These are phyloP conservation scores for Sparassis latifolia DNA, from an alignment of 1,284 basidiomycete species.

Conservation along the genomic window DNA sequence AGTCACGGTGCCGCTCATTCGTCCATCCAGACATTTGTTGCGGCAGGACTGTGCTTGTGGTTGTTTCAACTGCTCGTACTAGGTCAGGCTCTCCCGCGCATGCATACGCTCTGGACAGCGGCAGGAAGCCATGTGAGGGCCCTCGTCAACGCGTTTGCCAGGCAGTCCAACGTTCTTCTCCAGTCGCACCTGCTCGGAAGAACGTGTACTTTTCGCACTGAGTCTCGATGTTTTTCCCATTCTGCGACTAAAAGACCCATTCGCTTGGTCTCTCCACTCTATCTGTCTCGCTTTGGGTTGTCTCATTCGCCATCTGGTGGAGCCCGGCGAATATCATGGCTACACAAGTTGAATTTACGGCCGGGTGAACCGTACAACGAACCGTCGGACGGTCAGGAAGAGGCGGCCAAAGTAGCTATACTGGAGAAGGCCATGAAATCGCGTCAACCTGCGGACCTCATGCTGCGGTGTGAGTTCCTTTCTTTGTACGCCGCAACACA, in stretches of 20 bases:
- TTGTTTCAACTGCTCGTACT: neutral
- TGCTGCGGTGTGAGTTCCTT: conserved; percentile 65
- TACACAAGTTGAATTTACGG: conserved; percentile 17
- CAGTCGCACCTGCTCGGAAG: conserved; percentile 9
- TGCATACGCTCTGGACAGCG: conserved; percentile 38
- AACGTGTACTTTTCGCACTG: conserved; percentile 11
- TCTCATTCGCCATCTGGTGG: neutral
- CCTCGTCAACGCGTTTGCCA: conserved; percentile 9
- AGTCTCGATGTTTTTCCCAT: conserved; percentile 1
- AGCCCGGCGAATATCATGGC: conserved; percentile 18
- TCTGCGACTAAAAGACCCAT: neutral
- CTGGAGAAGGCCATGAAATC: conserved; percentile 79
- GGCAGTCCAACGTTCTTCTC: conserved; percentile 6
- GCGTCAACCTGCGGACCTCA: conserved; percentile 72
- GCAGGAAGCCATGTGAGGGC: conserved; percentile 41
- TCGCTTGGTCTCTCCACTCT: neutral
- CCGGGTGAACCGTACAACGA: conserved; percentile 15
- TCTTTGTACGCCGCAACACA: conserved; percentile 7
- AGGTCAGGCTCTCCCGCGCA: conserved; percentile 28
- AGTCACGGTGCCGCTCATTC: neutral
- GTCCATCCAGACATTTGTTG: neutral
- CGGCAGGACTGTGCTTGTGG: conserved; percentile 1
- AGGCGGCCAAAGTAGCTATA: conserved; percentile 62
- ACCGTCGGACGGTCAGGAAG: conserved; percentile 51
- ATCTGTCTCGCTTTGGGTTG: neutral